phyloP scores from a whole-genome alignment of 2,329 filamentous ascomycete genomes.

The Myriangium duriaei region DNA sequence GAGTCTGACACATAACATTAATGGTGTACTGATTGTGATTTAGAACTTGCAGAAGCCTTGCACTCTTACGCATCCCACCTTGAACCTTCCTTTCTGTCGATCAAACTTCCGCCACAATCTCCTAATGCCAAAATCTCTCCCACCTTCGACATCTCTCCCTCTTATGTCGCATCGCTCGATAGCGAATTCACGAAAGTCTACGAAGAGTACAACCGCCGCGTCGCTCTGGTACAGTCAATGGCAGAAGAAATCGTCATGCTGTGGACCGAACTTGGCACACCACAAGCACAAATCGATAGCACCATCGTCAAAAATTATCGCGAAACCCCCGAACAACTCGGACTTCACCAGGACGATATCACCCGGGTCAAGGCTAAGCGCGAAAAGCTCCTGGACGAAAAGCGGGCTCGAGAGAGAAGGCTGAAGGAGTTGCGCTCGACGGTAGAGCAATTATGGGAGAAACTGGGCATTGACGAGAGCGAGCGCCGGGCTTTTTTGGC shows the following conservation, averaged over 20 bases:
- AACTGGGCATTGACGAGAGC: conserved; percentile 66
- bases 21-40: neutral
- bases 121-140: conserved; percentile 65
- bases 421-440: conserved; percentile 61
- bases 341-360: conserved; percentile 79
- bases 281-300: conserved; percentile 81
- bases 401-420: conserved; percentile 66
- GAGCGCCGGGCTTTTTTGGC: conserved; percentile 80
- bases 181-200: conserved; percentile 88
- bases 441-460: conserved; percentile 83
- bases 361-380: conserved; percentile 57
- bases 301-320: conserved; percentile 81
- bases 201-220: conserved; percentile 82
- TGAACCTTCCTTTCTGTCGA: conserved; percentile 73
- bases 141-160: conserved; percentile 81
- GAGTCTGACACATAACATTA: neutral
- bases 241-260: conserved; percentile 82
- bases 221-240: conserved; percentile 59
- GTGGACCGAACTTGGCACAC: conserved; percentile 90
- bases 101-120: conserved; percentile 71
- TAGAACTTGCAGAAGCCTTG: conserved; percentile 84
- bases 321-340: conserved; percentile 84
- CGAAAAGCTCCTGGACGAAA: conserved; percentile 79
- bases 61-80: conserved; percentile 95
- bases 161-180: conserved; percentile 78